A percentile compares a stretch with the other conserved stretches of the same genome.
Conservation (phyloP, 2,329 filamentous ascomycete species). For the Ceratocystis cubensis region DNA sequence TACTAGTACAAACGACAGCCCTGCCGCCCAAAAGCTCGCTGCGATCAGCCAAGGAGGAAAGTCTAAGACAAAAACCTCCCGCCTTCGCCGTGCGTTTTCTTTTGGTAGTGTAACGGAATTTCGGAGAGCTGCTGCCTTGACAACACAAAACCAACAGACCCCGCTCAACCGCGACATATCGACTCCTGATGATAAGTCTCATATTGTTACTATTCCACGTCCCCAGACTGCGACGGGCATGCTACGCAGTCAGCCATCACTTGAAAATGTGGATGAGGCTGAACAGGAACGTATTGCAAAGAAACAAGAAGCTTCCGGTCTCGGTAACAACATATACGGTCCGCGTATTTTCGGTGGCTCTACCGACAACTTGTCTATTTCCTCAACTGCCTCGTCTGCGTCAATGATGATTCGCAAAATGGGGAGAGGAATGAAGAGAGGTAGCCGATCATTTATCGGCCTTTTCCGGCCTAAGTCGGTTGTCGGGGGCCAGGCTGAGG, state of each 20-base stretch:
- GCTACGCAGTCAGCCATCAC: slow-evolving; percentile 51
- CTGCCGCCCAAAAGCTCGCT: slow-evolving; percentile 71
- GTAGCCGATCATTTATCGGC: slow-evolving; percentile 78
- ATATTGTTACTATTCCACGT: slow-evolving; percentile 14
- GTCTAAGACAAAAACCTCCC: slow-evolving; percentile 72
- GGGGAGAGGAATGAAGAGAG: slow-evolving; percentile 96
- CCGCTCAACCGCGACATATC: slow-evolving; percentile 1
- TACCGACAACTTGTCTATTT: slow-evolving; percentile 87
- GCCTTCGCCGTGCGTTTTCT: slow-evolving; percentile 82
- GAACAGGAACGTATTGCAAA: slow-evolving; percentile 86
- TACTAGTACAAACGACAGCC: slow-evolving; percentile 38
- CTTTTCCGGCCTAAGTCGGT: slow-evolving; percentile 91
- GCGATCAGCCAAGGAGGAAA: slow-evolving; percentile 71
- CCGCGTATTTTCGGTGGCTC: slow-evolving; percentile 79
- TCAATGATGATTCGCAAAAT: slow-evolving; percentile 96
- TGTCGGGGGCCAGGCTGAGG: slow-evolving; percentile 61
- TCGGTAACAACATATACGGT: slow-evolving; percentile 88
- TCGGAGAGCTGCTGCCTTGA: slow-evolving; percentile 57
- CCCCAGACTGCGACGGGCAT: slow-evolving; percentile 28
- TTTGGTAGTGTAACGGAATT: slow-evolving; percentile 94
- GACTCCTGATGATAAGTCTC: slow-evolving; percentile 29
- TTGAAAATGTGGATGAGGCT: slow-evolving; percentile 59
- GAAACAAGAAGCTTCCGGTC: slow-evolving; percentile 80
- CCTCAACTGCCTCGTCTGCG: slow-evolving; percentile 77
- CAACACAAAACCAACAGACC: slow-evolving; percentile 30